A percentile compares a stretch with the other conserved stretches of the same genome.
Conservation (phyloP, 2,329 filamentous ascomycete species). For the Dryadomyces sulphureus region DNA sequence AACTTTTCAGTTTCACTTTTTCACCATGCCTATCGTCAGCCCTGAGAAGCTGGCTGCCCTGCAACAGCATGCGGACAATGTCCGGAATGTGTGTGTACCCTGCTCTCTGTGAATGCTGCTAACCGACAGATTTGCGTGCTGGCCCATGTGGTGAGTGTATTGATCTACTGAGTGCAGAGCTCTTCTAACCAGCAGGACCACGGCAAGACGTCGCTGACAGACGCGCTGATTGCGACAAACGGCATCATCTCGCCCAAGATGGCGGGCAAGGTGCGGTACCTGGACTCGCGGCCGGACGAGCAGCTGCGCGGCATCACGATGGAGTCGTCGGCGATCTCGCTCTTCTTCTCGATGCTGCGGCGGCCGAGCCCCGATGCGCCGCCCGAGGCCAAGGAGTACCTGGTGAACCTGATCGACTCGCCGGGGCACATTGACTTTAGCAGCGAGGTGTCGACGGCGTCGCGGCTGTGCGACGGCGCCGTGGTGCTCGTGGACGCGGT, state of each 20-base stretch:
- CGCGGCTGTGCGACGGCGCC: constrained; percentile 83
- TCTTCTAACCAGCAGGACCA: constrained; percentile 46
- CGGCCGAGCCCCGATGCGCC: constrained; percentile 51
- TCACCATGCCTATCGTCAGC: constrained; percentile 73
- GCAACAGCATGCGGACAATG: constrained; percentile 73
- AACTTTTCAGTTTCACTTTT: background rate
- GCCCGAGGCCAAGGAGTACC: constrained; percentile 70
- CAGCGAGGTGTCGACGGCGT: constrained; percentile 93
- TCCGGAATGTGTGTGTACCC: constrained; percentile 65
- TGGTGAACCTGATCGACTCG: constrained; percentile 96
- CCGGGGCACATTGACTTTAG: constrained; percentile 98
- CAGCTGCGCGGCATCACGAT: constrained; percentile 97
- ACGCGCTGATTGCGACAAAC: constrained; percentile 93
- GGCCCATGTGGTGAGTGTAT: constrained; percentile 56
- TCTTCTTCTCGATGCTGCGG: constrained; percentile 86
- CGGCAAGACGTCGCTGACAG: constrained; percentile 93
- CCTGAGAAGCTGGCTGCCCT: constrained; percentile 82
- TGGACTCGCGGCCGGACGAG: constrained; percentile 92
- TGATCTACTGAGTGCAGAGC: background rate
- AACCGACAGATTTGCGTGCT: constrained; percentile 65
- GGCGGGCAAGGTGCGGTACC: constrained; percentile 92
- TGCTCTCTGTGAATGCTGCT: background rate
- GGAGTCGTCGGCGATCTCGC: constrained; percentile 95
- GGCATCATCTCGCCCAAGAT: constrained; percentile 97
- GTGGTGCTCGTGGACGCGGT: constrained; percentile 92